These are phyloP conservation scores for Insectozyma bohioensis DNA, from an alignment of 1,139 yeast genomes.

Conservation along the genomic window DNA sequence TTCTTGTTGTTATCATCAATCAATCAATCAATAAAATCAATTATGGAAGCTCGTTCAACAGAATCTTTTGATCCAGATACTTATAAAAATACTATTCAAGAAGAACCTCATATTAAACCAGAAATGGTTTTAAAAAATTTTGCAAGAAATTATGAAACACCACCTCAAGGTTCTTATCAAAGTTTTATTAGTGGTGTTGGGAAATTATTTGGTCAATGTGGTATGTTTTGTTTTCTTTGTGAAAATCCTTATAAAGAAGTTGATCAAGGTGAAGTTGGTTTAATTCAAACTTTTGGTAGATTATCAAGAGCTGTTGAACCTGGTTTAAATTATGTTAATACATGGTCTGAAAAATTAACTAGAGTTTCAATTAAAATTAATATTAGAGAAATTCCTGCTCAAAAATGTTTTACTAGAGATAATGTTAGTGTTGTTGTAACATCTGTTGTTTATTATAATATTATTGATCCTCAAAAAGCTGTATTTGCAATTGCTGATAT, in stretches of 20 bases:
- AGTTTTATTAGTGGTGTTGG: slow-evolving; percentile 47
- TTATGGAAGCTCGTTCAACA: slow-evolving; percentile 13
- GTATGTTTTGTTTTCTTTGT: slow-evolving; percentile 62
- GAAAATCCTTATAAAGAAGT: slow-evolving; percentile 63
- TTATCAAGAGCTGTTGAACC: slow-evolving; percentile 68
- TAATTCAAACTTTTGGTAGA: slow-evolving; percentile 69
- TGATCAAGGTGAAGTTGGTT: slow-evolving; percentile 69
- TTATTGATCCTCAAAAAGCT: slow-evolving; percentile 70
- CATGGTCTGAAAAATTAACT: slow-evolving; percentile 58
- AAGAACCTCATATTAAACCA: slow-evolving; percentile 28
- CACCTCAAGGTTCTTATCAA: slow-evolving; percentile 38
- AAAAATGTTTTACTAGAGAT: slow-evolving; percentile 68
- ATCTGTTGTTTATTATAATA: slow-evolving; percentile 68
- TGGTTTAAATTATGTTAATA: slow-evolving; percentile 65
- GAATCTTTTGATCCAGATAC: slow-evolving; percentile 18
- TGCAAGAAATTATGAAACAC: slow-evolving; percentile 38
- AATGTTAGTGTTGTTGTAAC: slow-evolving; percentile 63
- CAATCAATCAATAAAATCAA: no score
- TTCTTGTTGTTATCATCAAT: no score
- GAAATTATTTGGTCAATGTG: slow-evolving; percentile 49
- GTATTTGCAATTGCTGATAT: slow-evolving; percentile 58
- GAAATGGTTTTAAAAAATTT: slow-evolving; percentile 34
- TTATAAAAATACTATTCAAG: slow-evolving; percentile 17
- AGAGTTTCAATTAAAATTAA: slow-evolving; percentile 57
- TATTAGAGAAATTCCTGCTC: slow-evolving; percentile 67